phyloP scores from a whole-genome alignment of 2,329 filamentous ascomycete genomes.

The Arthrobotrys pseudoclavata region DNA sequence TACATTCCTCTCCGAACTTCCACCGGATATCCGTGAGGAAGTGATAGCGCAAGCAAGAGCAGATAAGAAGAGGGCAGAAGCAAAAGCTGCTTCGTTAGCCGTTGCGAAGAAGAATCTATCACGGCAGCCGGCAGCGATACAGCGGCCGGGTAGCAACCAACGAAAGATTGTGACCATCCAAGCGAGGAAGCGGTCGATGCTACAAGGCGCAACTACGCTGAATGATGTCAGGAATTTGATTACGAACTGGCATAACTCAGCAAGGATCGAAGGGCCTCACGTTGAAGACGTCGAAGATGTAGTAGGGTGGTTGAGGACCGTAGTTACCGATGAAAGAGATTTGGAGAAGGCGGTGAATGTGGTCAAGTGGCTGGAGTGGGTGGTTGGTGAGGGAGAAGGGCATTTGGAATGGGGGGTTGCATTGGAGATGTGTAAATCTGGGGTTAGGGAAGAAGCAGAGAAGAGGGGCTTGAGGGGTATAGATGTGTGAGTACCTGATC shows the following conservation, averaged over 20 bases:
- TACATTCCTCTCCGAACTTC: constrained; percentile 83
- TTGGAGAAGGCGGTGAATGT: constrained; percentile 80
- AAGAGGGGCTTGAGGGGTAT: constrained; percentile 55
- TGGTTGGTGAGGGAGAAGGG: constrained; percentile 53
- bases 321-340: constrained; percentile 82
- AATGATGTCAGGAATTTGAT: constrained; percentile 80
- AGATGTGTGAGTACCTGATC: constrained; percentile 27
- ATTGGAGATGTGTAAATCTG: constrained; percentile 52
- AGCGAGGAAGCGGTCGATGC: constrained; percentile 62
- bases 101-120: constrained; percentile 67
- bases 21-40: constrained; percentile 82
- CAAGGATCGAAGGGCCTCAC: constrained; percentile 81
- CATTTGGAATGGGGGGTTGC: constrained; percentile 58
- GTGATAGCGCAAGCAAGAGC: constrained; percentile 71
- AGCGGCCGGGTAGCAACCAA: constrained; percentile 13
- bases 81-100: constrained; percentile 74
- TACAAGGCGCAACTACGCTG: constrained; percentile 65
- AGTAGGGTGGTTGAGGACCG: constrained; percentile 77
- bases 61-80: constrained; percentile 59
- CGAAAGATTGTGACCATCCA: constrained; percentile 60
- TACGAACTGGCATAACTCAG: constrained; percentile 80
- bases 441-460: constrained; percentile 51
- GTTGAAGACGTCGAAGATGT: constrained; percentile 81
- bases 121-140: constrained; percentile 25
- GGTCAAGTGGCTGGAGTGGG: constrained; percentile 73